Percentiles rank a stretch among this genome's conserved stretches.
Conservation (phyloP, 352 stramenopile species). For the Elongisporangium anandrum region DNA sequence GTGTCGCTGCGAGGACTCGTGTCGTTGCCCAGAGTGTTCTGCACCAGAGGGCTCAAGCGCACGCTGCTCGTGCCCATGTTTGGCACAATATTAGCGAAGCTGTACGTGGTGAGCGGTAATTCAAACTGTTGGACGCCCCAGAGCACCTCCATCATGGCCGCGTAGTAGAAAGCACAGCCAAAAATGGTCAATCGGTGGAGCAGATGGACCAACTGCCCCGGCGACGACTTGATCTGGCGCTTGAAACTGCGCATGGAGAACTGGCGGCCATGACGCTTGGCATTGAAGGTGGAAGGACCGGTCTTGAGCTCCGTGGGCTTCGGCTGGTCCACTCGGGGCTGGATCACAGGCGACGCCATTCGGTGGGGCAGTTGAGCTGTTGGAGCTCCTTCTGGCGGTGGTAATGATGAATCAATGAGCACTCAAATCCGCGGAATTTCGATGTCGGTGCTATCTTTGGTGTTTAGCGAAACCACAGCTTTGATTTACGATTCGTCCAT, state of each 20-base stretch:
- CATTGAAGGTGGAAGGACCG: not conserved
- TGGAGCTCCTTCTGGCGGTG: too few relatives aligned
- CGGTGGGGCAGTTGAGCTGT: too few relatives aligned
- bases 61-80: not conserved
- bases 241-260: not conserved
- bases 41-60: constrained; percentile 17
- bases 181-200: not conserved
- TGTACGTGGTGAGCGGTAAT: not conserved
- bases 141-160: not conserved
- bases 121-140: not conserved
- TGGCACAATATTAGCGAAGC: not conserved
- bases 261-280: not conserved
- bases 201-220: not conserved
- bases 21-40: constrained; percentile 13
- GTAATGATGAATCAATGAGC: too few relatives aligned
- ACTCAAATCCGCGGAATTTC: too few relatives aligned
- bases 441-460: too few relatives aligned
- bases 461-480: too few relatives aligned
- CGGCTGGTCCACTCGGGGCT: not conserved
- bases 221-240: not conserved
- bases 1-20: constrained; percentile 24
- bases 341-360: too few relatives aligned
- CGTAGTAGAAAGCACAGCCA: not conserved
- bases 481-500: too few relatives aligned
- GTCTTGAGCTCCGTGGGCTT: too few relatives aligned